A percentile compares a stretch with the other conserved stretches of the same genome.
phyloP scores from a whole-genome alignment of 2,329 filamentous ascomycete genomes.

The Stagonosporopsis tanaceti region DNA sequence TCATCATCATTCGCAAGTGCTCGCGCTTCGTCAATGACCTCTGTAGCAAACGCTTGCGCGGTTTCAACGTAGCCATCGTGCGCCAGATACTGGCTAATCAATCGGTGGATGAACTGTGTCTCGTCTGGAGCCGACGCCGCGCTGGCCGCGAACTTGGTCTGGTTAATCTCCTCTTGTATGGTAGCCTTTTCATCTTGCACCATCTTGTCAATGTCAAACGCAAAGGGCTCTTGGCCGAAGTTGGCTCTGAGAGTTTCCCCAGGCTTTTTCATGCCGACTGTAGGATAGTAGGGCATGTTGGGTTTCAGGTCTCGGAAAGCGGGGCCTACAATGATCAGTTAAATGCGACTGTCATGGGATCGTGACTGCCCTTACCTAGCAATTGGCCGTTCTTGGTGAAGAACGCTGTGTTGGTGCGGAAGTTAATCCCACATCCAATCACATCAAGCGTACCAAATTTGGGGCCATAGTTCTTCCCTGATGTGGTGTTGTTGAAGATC shows the following conservation, averaged over 20 bases:
- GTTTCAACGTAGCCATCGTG: constrained; percentile 97
- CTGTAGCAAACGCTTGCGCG: constrained; percentile 83
- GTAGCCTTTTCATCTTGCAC: constrained; percentile 58
- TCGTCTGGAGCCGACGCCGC: constrained; percentile 64
- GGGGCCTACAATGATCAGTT: constrained; percentile 60
- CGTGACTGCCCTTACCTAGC: constrained; percentile 55
- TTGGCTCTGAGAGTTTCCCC: constrained; percentile 67
- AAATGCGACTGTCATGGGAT: neutral
- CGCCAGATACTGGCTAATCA: constrained; percentile 87
- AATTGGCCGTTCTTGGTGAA: constrained; percentile 71
- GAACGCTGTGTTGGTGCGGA: constrained; percentile 67
- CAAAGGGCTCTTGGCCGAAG: constrained; percentile 76
- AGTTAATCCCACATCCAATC: constrained; percentile 71
- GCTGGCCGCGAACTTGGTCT: constrained; percentile 25
- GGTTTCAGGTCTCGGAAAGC: constrained; percentile 73
- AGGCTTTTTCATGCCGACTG: constrained; percentile 71
- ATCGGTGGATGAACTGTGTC: constrained; percentile 78
- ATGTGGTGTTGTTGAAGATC: constrained; percentile 66
- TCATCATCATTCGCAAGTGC: constrained; percentile 68
- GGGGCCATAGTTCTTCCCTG: constrained; percentile 66
- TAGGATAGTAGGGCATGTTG: constrained; percentile 69
- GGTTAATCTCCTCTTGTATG: constrained; percentile 46
- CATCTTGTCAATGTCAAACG: constrained; percentile 89
- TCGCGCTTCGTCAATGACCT: constrained; percentile 76
- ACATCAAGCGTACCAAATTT: constrained; percentile 67